phyloP scores from a whole-genome alignment of 805 yeast genomes.

The Sugiyamaella chiloensis region DNA sequence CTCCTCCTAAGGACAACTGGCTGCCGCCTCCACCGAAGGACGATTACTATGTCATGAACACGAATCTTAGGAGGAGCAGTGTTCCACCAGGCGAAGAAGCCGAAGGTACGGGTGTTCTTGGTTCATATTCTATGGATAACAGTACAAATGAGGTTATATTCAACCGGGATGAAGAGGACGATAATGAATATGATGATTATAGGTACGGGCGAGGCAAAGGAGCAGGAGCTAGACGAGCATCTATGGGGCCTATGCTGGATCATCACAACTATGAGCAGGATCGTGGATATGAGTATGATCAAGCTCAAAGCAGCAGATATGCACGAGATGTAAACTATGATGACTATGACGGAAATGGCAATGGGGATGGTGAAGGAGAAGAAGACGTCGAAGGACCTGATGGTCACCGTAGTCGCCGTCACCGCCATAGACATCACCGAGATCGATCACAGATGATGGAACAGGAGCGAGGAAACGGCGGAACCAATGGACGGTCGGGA shows the following conservation, averaged over 20 bases:
- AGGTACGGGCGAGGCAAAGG: neutral
- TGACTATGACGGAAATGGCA: too few species aligned
- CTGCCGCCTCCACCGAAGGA: constrained; percentile 8
- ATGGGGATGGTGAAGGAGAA: neutral
- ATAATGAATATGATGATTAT: neutral
- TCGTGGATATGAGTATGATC: neutral
- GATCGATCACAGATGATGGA: too few species aligned
- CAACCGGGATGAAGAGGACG: neutral
- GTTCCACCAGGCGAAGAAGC: neutral
- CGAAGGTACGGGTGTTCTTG: neutral
- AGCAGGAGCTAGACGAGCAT: neutral
- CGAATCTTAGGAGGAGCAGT: neutral
- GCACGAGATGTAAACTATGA: too few species aligned
- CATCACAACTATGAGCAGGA: neutral
- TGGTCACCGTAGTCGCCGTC: neutral
- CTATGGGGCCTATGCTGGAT: neutral
- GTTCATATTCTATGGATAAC: neutral
- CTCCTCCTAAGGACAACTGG: constrained; percentile 8
- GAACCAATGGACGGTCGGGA: neutral
- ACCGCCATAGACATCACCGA: neutral
- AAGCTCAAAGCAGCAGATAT: neutral
- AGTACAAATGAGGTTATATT: neutral
- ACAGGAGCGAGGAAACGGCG: neutral
- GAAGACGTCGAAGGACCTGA: neutral
- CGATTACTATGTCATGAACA: neutral